Conservation (phyloP, 257 asterid species). For the Nicotiana obtusifolia region DNA sequence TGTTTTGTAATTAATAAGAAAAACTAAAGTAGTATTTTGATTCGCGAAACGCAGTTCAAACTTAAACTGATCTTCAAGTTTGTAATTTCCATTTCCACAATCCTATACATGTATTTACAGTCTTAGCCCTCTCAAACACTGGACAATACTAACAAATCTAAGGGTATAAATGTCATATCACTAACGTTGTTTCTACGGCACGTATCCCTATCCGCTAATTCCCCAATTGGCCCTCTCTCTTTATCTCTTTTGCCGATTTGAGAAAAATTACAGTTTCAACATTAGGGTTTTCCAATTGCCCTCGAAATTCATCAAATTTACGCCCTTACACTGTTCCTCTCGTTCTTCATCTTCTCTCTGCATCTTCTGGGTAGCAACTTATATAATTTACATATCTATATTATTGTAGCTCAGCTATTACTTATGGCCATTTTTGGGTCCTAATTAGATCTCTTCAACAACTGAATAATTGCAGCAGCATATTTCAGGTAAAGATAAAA, state of each 20-base stretch:
- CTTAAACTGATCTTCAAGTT: neutral
- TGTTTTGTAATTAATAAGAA: no score
- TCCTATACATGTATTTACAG: neutral
- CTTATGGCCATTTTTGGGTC: neutral
- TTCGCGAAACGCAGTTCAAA: no score
- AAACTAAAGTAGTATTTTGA: no score
- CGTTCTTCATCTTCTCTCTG: neutral
- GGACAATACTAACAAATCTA: neutral
- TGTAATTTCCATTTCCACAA: neutral
- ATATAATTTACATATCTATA: neutral
- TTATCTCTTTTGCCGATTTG: neutral
- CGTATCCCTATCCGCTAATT: neutral
- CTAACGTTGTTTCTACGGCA: neutral
- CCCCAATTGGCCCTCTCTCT: neutral
- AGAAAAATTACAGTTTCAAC: neutral
- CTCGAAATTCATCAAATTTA: constrained; percentile 1
- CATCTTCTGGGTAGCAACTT: neutral
- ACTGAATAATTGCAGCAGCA: neutral
- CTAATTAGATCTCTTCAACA: constrained; percentile 1
- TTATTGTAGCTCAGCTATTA: neutral
- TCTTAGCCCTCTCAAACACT: neutral
- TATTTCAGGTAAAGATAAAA: constrained; percentile 5
- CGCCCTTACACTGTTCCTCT: neutral
- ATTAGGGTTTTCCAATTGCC: constrained; percentile 9
- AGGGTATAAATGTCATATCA: neutral